phyloP scores from a whole-genome alignment of 208 protist species.

The Acanthamoeba lenticulata region DNA sequence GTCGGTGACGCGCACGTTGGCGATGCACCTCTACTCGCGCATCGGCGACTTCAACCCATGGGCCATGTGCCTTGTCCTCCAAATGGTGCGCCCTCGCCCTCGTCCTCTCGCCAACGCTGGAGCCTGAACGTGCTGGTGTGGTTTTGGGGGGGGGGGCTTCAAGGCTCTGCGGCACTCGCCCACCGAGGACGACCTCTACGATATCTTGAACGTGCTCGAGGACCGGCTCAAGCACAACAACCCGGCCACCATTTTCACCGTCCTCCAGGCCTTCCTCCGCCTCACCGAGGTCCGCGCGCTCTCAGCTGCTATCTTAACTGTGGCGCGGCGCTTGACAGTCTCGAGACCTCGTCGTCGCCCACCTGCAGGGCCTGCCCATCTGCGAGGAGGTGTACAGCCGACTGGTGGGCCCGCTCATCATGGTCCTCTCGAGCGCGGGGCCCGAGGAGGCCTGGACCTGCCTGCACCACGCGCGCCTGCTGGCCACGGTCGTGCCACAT shows the following conservation, averaged over 20 bases:
- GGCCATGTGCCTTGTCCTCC: slow-evolving; percentile 90
- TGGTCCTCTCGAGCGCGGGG: neutral
- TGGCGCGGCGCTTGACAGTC: neutral
- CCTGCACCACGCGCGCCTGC: slow-evolving; percentile 72
- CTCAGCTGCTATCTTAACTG: neutral
- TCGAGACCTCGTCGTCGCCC: slow-evolving; percentile 69
- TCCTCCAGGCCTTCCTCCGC: slow-evolving; percentile 90
- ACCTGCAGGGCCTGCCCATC: slow-evolving; percentile 88
- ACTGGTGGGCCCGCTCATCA: slow-evolving; percentile 77
- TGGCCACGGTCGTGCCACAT: slow-evolving; percentile 27
- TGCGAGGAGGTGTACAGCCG: slow-evolving; percentile 88
- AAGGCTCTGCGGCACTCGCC: neutral
- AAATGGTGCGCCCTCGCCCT: slow-evolving; percentile 75
- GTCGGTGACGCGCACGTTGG: slow-evolving; percentile 72
- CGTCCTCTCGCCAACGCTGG: neutral
- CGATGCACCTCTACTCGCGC: slow-evolving; percentile 90
- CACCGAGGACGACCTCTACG: slow-evolving; percentile 6
- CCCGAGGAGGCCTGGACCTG: slow-evolving; percentile 48
- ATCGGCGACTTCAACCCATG: slow-evolving; percentile 90
- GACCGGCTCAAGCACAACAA: slow-evolving; percentile 91
- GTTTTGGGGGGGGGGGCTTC: neutral
- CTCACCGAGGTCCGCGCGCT: slow-evolving; percentile 89
- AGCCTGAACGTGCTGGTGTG: neutral
- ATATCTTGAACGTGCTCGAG: slow-evolving; percentile 91
- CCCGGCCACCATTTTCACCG: slow-evolving; percentile 90